Evolutionary conservation across 345 rosid genomes (phyloP).

Genomic region (Hibiscus trionum): DNA sequence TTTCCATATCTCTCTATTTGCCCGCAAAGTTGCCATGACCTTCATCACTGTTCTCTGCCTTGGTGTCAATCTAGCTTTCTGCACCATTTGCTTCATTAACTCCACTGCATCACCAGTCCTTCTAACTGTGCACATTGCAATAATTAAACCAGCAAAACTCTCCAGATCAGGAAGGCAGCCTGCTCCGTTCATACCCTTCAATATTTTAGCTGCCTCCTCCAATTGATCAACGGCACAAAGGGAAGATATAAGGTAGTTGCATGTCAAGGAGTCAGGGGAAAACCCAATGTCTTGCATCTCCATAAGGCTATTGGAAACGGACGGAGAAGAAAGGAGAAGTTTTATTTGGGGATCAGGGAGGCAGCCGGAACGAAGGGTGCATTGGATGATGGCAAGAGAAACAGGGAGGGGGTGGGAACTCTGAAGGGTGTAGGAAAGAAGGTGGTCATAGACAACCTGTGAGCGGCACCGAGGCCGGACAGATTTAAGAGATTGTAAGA

Average conservation of each 20-base stretch:
- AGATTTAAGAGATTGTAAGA: conserved; percentile 50
- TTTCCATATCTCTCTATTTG: conserved; percentile 54
- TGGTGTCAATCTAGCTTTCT: conserved; percentile 50
- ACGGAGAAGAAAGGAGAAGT: conserved; percentile 43
- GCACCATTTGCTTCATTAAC: conserved; percentile 68
- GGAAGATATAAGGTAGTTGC: conserved; percentile 59
- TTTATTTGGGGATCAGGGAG: conserved; percentile 51
- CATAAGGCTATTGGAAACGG: conserved; percentile 34
- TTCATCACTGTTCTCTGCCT: conserved; percentile 51
- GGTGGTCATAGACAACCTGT: conserved; percentile 40
- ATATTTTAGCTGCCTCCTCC: conserved; percentile 55
- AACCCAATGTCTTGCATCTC: conserved; percentile 67
- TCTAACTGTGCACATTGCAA: conserved; percentile 43
- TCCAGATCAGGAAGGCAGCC: conserved; percentile 72
- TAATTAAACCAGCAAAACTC: conserved; percentile 49
- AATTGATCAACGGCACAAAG: conserved; percentile 63
- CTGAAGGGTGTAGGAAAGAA: conserved; percentile 65
- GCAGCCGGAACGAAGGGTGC: conserved; percentile 71
- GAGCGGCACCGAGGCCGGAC: conserved; percentile 52
- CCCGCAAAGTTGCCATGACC: conserved; percentile 50
- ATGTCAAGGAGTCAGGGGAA: conserved; percentile 52
- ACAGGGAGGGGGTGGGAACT: conserved; percentile 52
- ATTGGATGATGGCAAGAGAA: conserved; percentile 59
- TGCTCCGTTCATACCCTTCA: conserved; percentile 47
- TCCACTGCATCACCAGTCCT: conserved; percentile 49